Percentiles rank a stretch among this genome's conserved stretches.
These are phyloP conservation scores for Selenicereus undatus DNA, from an alignment of 148 eudicot species.

Conservation along the genomic window DNA sequence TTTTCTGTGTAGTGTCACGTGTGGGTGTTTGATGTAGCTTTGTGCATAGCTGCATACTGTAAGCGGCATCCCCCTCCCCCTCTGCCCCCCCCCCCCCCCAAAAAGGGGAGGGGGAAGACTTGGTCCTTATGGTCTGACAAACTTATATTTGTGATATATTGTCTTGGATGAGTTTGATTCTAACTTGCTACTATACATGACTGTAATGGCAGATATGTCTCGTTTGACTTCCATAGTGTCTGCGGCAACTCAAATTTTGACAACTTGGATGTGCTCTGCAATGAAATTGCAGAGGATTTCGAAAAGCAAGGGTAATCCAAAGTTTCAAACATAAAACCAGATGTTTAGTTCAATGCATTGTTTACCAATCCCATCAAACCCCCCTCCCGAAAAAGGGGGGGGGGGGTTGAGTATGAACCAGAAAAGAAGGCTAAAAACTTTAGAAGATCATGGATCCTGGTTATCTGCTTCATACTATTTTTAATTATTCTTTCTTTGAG, in stretches of 20 bases:
- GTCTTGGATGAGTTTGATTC: not conserved
- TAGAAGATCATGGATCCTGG: not conserved
- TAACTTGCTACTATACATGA: conserved; percentile 18
- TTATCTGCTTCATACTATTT: conserved; percentile 28
- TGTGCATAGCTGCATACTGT: no score
- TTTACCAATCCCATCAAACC: not conserved
- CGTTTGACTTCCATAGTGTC: conserved; percentile 79
- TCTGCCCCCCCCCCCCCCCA: no score
- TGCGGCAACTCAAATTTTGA: conserved; percentile 79
- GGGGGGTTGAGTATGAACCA: not conserved
- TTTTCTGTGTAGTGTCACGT: no score
- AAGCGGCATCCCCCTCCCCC: no score
- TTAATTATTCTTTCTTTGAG: conserved; percentile 42
- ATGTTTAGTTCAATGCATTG: not conserved
- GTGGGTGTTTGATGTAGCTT: no score
- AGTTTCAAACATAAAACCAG: not conserved
- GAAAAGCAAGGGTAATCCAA: conserved; percentile 75
- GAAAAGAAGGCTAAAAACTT: not conserved
- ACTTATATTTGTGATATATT: no score
- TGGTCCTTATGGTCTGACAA: no score
- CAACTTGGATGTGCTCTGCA: conserved; percentile 60
- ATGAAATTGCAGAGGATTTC: conserved; percentile 65
- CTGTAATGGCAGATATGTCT: conserved; percentile 55
- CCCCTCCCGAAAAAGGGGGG: not conserved
- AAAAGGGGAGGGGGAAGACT: no score